A percentile compares a stretch with the other conserved stretches of the same genome.
Conservation (phyloP, 345 rosid genomes). For the Gossypium stocksii region DNA sequence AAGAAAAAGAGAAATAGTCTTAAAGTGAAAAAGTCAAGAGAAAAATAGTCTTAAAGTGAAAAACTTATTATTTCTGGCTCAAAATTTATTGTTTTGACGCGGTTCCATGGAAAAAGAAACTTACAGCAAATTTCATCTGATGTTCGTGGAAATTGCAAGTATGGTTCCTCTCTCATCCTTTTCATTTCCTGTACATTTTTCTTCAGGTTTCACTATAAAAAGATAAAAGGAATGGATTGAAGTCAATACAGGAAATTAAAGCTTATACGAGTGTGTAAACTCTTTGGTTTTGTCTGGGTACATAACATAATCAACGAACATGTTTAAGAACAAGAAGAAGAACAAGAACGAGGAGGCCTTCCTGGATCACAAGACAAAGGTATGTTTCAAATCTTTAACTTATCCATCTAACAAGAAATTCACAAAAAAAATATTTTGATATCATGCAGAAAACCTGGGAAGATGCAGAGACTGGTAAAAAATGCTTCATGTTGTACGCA, state of each 20-base stretch:
- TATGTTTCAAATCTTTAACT: neutral
- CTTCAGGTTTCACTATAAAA: neutral
- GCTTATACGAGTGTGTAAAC: neutral
- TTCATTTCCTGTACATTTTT: neutral
- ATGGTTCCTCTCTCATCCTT: neutral
- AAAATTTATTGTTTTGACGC: neutral
- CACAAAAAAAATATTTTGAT: no score
- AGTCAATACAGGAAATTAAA: neutral
- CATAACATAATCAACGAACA: neutral
- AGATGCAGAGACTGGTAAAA: conserved; percentile 4
- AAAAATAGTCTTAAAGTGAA: no score
- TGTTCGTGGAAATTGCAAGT: neutral
- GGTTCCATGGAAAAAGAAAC: neutral
- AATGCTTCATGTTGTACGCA: conserved; percentile 21
- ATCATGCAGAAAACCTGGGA: conserved; percentile 18
- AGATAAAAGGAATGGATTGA: neutral
- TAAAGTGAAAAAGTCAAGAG: no score
- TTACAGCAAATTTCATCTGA: neutral
- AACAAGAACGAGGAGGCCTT: neutral
- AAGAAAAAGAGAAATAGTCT: no score
- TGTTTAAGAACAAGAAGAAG: neutral
- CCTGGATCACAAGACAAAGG: conserved; percentile 19
- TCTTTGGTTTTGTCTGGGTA: neutral
- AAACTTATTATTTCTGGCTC: neutral
- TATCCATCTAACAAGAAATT: no score